A percentile compares a stretch with the other conserved stretches of the same genome.
phyloP scores from a whole-genome alignment of 257 asterid species.

The Solanum tarijense region DNA sequence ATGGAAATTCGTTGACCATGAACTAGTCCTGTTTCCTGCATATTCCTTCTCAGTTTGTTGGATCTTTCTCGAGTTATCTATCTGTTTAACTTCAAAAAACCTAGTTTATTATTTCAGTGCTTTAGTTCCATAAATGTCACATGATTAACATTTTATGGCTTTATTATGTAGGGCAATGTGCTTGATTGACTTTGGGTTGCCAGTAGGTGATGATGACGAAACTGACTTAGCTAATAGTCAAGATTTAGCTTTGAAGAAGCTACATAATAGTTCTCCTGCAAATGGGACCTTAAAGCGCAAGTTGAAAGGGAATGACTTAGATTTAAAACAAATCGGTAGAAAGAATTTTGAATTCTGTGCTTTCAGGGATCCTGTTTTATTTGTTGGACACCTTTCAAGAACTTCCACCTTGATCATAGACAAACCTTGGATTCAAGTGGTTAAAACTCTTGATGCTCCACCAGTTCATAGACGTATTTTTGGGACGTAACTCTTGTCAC shows the following conservation, averaged over 20 bases:
- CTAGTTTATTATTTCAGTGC: neutral
- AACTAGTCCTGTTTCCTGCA: neutral
- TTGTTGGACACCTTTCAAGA: constrained; percentile 80
- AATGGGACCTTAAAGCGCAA: constrained; percentile 58
- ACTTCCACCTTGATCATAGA: constrained; percentile 79
- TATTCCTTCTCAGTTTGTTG: neutral
- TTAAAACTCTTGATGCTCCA: constrained; percentile 48
- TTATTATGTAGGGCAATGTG: constrained; percentile 65
- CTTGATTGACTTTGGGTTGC: constrained; percentile 74
- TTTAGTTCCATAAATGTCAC: neutral
- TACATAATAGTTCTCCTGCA: constrained; percentile 17
- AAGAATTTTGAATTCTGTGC: constrained; percentile 60
- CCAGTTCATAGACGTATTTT: constrained; percentile 90
- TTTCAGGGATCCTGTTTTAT: constrained; percentile 80
- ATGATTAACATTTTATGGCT: neutral
- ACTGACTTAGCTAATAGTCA: constrained; percentile 28
- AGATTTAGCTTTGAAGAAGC: constrained; percentile 23
- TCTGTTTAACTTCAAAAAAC: neutral
- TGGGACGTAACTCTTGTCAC: constrained; percentile 43
- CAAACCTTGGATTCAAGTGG: constrained; percentile 80
- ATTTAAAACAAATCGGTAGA: constrained; percentile 35
- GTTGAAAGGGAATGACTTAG: constrained; percentile 32
- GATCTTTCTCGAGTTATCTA: neutral
- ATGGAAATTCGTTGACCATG: neutral
- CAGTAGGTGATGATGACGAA: constrained; percentile 44